phyloP scores from a whole-genome alignment of 805 yeast species.

The Starmerella asiatica region DNA sequence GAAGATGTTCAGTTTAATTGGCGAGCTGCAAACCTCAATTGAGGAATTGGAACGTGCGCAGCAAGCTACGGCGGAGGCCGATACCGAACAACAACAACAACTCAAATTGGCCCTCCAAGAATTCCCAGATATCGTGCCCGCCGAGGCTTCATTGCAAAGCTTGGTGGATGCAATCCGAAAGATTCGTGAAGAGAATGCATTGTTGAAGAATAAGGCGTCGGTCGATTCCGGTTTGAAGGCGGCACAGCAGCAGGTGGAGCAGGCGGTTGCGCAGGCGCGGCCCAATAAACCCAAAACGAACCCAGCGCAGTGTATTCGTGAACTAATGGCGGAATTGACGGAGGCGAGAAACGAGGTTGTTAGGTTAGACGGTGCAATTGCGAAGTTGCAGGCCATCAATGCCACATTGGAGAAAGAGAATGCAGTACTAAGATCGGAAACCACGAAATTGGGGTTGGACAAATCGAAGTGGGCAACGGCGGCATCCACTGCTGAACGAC shows the following conservation, averaged over 20 bases:
- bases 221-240: not conserved
- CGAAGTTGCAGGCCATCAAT: not conserved
- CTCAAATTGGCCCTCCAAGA: conserved; percentile 1
- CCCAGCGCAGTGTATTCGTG: not conserved
- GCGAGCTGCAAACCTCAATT: conserved; percentile 8
- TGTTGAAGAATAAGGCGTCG: not conserved
- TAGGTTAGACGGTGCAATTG: not conserved
- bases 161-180: conserved; percentile 3
- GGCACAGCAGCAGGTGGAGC: not conserved
- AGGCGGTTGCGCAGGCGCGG: not conserved
- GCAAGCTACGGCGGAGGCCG: too few relatives aligned
- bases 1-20: conserved; percentile 2
- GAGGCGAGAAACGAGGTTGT: not conserved
- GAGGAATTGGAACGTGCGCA: conserved; percentile 5
- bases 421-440: not conserved
- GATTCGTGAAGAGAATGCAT: not conserved
- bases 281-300: not conserved
- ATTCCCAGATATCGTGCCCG: conserved; percentile 6
- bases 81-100: not conserved
- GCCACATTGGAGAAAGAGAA: not conserved
- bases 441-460: too few relatives aligned
- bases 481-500: too few relatives aligned
- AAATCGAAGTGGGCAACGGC: too few relatives aligned
- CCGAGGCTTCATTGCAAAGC: conserved; percentile 1
- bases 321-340: not conserved